Percentiles rank a stretch among this genome's conserved stretches.
These are phyloP conservation scores for Bretschneidera sinensis DNA, from an alignment of 345 rosid genomes.

Conservation along the genomic window DNA sequence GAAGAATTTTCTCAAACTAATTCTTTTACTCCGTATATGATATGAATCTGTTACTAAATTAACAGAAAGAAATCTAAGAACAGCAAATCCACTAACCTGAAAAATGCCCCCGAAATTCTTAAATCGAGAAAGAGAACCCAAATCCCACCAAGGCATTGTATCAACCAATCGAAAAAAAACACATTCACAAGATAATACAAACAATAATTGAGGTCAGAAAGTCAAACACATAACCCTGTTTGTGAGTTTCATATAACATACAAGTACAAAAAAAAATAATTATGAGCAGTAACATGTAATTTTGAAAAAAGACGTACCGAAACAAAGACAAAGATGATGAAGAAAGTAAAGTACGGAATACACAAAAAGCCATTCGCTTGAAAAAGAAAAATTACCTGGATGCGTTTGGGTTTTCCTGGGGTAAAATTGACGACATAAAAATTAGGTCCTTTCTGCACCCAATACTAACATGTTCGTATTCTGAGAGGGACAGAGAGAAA, in stretches of 20 bases:
- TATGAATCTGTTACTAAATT: too few species aligned
- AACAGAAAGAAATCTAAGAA: not conserved
- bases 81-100: constrained; percentile 21
- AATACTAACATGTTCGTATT: too few species aligned
- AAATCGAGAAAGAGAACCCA: constrained; percentile 21
- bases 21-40: too few species aligned
- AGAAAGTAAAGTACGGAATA: too few species aligned
- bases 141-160: constrained; percentile 34
- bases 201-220: constrained; percentile 10
- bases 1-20: too few species aligned
- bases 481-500: too few species aligned
- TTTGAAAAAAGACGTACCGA: not conserved
- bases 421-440: too few species aligned
- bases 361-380: too few species aligned
- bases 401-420: too few species aligned
- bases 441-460: too few species aligned
- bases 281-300: not conserved
- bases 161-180: constrained; percentile 6
- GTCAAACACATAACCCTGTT: not conserved
- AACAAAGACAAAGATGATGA: too few species aligned
- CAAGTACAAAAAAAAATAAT: not conserved
- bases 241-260: not conserved
- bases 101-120: constrained; percentile 18
- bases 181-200: not conserved
- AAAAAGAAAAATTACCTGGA: too few species aligned